Evolutionary conservation across 2,329 filamentous ascomycete genomes (phyloP), one percentile per base, ranked within the genome.

Genomic region (Gnomoniopsis sp.): DNA sequence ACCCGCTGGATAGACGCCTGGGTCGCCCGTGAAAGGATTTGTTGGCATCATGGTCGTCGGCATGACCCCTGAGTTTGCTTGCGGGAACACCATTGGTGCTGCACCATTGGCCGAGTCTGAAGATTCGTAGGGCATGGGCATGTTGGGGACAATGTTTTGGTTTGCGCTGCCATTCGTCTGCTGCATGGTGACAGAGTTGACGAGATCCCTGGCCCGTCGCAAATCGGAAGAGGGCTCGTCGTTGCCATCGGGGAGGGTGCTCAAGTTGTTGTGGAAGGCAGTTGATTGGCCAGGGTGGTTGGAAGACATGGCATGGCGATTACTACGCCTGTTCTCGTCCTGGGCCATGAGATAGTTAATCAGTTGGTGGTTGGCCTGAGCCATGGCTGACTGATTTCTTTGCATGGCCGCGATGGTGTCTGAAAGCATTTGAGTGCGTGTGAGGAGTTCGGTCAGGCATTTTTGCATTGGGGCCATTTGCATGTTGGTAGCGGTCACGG

Each of bases 1-100:
- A 19, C 93, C 93, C 17, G 96, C 91, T 0, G 93, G 93, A 70
- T 97, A 98, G 11, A 97, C 92, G 55, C 96, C 83, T 63, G 85
- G 82, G 61, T 86, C 82, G 64, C 74, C 81, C 26, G 58, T 50
- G 65, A 85, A 75, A 43, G 80, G 77, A 61, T 85, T 82, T 61
- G 85, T 82, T 61, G 81, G 75, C 65, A 83, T 69, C 69, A 81
- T 72, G 23, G 59, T 59, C 17, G 61, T 49, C 12, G 75, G 73
- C 67, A 82, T 75, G 38, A 70, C 66, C 38, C 68, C 68, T 3
- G 72, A 65, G 34, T 68, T 70, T 3, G 72, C 71, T 54, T 89
- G 79, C 3, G 72, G 71, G 19, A 89, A 88, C 51, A 89, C 89
- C 66, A 77, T 75, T 8, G 51, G 49, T 1, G 75, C 72, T 7